Evolutionary conservation across 2,329 filamentous ascomycete genomes (phyloP).

Genomic region (Lasiodiplodia sp.): DNA sequence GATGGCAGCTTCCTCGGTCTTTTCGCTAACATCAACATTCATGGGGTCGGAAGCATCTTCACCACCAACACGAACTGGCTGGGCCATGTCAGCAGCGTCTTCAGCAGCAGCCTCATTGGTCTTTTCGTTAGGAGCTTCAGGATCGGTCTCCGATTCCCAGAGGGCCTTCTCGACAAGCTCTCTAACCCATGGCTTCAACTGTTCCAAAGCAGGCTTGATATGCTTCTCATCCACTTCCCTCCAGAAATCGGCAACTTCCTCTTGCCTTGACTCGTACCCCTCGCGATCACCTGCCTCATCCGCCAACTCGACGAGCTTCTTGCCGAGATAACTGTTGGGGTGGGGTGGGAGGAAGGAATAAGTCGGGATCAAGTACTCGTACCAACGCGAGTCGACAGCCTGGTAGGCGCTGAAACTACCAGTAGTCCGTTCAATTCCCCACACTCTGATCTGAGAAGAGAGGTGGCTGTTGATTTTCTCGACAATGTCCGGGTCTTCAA

Average conservation of each 20-base stretch:
- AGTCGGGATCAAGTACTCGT: conserved; percentile 95
- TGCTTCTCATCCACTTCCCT: conserved; percentile 78
- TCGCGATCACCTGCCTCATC: conserved; percentile 76
- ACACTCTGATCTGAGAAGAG: conserved; percentile 88
- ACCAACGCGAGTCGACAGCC: conserved; percentile 92
- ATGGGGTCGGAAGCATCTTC: background rate
- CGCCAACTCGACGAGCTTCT: conserved; percentile 79
- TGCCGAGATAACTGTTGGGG: conserved; percentile 83
- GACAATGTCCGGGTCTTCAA: conserved; percentile 87
- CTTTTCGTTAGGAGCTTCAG: conserved; percentile 42
- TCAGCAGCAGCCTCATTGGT: conserved; percentile 46
- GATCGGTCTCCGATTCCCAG: conserved; percentile 49
- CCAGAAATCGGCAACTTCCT: conserved; percentile 85
- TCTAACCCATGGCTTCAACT: conserved; percentile 68
- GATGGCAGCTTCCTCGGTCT: conserved; percentile 41
- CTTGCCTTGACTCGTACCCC: conserved; percentile 71
- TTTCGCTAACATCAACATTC: conserved; percentile 32
- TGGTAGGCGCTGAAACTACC: conserved; percentile 95
- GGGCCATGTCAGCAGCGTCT: conserved; percentile 36
- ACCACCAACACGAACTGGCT: conserved; percentile 21
- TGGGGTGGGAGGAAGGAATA: conserved; percentile 93
- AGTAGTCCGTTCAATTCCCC: conserved; percentile 89
- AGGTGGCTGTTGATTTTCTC: conserved; percentile 89
- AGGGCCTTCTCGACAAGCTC: conserved; percentile 69
- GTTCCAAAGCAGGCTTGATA: conserved; percentile 71